These are phyloP conservation scores for Ophiobolus disseminans DNA, from an alignment of 2,329 filamentous ascomycete genomes.

Conservation along the genomic window DNA sequence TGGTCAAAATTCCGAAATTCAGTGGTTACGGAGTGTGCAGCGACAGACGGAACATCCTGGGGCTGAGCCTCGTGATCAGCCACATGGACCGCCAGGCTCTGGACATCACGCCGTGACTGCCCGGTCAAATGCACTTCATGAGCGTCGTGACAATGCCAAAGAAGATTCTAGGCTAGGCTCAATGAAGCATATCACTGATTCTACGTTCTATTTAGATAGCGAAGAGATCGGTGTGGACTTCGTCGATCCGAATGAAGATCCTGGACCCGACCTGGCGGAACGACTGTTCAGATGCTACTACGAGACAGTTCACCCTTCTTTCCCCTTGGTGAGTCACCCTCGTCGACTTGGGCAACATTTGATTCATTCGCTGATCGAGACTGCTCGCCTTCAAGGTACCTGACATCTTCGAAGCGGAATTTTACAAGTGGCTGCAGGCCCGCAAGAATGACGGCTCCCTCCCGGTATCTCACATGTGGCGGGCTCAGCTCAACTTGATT, in stretches of 20 bases:
- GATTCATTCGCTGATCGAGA: neutral
- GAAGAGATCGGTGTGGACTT: constrained; percentile 35
- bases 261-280: constrained; percentile 39
- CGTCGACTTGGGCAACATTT: too few relatives aligned
- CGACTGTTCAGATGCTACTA: constrained; percentile 47
- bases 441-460: constrained; percentile 12
- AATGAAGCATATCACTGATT: constrained; percentile 28
- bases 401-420: constrained; percentile 27
- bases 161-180: constrained; percentile 13
- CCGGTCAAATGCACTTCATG: constrained; percentile 27
- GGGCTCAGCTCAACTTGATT: constrained; percentile 50
- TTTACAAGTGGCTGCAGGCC: constrained; percentile 24
- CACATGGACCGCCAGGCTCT: constrained; percentile 29
- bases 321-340: constrained; percentile 27
- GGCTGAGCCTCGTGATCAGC: constrained; percentile 15
- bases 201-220: constrained; percentile 47
- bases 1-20: constrained; percentile 44
- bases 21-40: constrained; percentile 42
- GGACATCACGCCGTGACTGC: constrained; percentile 12
- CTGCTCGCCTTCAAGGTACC: constrained; percentile 12
- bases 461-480: constrained; percentile 36
- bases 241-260: constrained; percentile 40
- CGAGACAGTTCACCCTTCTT: constrained; percentile 43
- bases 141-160: constrained; percentile 17
- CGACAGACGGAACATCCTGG: constrained; percentile 21